These are phyloP conservation scores for Beauveria sp. DNA, from an alignment of 2,329 filamentous ascomycete genomes.

Conservation along the genomic window DNA sequence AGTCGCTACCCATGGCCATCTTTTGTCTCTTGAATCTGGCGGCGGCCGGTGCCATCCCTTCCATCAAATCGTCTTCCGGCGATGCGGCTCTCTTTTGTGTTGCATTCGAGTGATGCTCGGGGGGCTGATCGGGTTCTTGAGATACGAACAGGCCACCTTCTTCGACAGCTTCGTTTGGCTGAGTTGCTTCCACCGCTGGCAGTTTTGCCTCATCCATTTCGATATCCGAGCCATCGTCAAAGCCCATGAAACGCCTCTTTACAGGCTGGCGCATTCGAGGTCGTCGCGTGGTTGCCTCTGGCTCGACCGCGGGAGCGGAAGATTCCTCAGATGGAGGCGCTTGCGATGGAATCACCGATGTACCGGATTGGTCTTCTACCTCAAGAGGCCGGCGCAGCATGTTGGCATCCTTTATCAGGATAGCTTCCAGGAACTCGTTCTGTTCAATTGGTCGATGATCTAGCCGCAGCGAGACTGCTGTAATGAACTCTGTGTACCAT, in stretches of 20 bases:
- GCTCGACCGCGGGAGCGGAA: slow-evolving; percentile 7
- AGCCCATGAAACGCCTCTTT: slow-evolving; percentile 62
- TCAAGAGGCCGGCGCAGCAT: slow-evolving; percentile 62
- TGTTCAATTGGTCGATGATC: slow-evolving; percentile 81
- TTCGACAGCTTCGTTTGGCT: slow-evolving; percentile 18
- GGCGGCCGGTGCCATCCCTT: slow-evolving; percentile 67
- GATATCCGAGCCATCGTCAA: slow-evolving; percentile 44
- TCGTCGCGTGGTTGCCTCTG: slow-evolving; percentile 17
- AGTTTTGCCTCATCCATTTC: slow-evolving; percentile 21
- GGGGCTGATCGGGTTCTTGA: slow-evolving; percentile 30
- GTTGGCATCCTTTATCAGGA: slow-evolving; percentile 70
- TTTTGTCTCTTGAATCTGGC: slow-evolving; percentile 73
- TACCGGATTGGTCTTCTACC: slow-evolving; percentile 27
- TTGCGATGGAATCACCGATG: slow-evolving; percentile 8
- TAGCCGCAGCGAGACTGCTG: slow-evolving; percentile 59
- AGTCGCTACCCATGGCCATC: slow-evolving; percentile 49
- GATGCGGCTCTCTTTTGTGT: slow-evolving; percentile 40
- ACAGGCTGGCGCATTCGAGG: slow-evolving; percentile 33
- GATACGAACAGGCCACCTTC: slow-evolving; percentile 50
- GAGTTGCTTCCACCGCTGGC: slow-evolving; percentile 10
- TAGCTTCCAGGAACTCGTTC: slow-evolving; percentile 85
- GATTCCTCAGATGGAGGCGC: background rate
- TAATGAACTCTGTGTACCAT: slow-evolving; percentile 66
- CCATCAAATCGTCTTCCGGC: slow-evolving; percentile 51
- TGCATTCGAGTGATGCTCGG: slow-evolving; percentile 18